Evolutionary conservation across 1,284 basidiomycete genomes (phyloP), one percentile per base, ranked within the genome.

Genomic region (Ceratobasidium sp.): DNA sequence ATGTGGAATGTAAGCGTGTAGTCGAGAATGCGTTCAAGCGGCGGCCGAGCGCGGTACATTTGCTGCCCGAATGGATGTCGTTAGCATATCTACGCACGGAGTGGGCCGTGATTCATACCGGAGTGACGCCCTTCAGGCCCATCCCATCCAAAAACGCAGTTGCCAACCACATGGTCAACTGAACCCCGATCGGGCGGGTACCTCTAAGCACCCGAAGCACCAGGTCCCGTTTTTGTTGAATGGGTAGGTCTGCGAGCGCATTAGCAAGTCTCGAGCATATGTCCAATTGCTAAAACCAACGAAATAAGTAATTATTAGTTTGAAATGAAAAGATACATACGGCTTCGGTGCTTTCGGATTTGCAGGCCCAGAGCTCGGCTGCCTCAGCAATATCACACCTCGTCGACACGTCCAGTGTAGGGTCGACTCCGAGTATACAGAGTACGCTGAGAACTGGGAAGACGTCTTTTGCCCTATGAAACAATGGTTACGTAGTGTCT

Each of bases 201-300:
- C 60, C 60, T 7, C 60, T 45, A 34, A 64, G 32, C 1, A 64
- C 60, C 12, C 47, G 29, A n/a, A 29, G 27, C 31, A 64, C 60
- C 31, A 64, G 13, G 15, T 64, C 47, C 1, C 47, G 60, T 35
- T 64, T 64, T 52, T 64, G 60, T 22, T 64, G 60, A 52, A 64
- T 22, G 22, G 60, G 47, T 8, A 64, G 32, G 2, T 15, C 29
- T 8, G 15, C 8, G n/a, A 64, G 42, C 12, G 32, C 34, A 5
- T 32, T 8, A 35, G 27, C 32, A 13, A 64, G 60, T 12, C 17
- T 15, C 10, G 3, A 25, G 45, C 60, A 64, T 1, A 64, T 29
- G 7, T 15, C 27, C 12, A 64, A 22, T 64, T 64, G 60, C 60
- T 64, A 22, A 27, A 27, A 32, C 12, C 32, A 8, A 40, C n/a